Evolutionary conservation across 441 rosid species (phyloP).

Genomic region (Gossypium gossypioides): DNA sequence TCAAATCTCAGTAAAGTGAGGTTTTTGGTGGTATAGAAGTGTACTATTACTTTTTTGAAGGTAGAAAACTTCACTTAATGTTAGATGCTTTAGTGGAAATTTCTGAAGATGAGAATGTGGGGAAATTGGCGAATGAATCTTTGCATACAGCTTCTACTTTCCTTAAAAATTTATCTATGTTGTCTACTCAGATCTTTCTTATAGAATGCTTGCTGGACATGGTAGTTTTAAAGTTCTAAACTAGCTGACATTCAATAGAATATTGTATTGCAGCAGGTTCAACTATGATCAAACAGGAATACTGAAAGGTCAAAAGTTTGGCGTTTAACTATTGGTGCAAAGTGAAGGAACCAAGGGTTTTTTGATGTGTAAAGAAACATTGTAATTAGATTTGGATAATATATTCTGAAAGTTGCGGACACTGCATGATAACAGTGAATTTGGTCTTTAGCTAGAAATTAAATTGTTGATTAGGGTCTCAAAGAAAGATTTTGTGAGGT

Average conservation of each 20-base stretch:
- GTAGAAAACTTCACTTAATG: background rate
- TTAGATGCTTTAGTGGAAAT: background rate
- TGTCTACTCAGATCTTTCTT: background rate
- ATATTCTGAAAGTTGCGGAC: background rate
- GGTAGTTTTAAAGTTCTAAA: background rate
- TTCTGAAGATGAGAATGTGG: background rate
- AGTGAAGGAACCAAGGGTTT: background rate
- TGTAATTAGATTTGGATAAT: background rate
- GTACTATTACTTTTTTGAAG: background rate
- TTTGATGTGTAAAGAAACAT: background rate
- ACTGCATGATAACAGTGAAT: background rate
- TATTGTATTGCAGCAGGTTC: background rate
- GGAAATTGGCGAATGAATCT: background rate
- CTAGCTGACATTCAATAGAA: background rate
- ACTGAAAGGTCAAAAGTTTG: background rate
- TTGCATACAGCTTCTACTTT: background rate
- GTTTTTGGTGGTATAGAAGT: background rate
- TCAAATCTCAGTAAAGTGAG: background rate
- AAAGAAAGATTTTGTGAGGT: background rate
- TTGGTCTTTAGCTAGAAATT: background rate
- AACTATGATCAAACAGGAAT: background rate
- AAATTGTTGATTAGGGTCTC: background rate
- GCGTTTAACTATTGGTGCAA: background rate
- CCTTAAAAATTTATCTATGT: background rate
- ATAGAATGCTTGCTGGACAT: background rate